Conservation (phyloP, 2,329 filamentous ascomycete genomes). For the Pseudogymnoascus verrucosus region DNA sequence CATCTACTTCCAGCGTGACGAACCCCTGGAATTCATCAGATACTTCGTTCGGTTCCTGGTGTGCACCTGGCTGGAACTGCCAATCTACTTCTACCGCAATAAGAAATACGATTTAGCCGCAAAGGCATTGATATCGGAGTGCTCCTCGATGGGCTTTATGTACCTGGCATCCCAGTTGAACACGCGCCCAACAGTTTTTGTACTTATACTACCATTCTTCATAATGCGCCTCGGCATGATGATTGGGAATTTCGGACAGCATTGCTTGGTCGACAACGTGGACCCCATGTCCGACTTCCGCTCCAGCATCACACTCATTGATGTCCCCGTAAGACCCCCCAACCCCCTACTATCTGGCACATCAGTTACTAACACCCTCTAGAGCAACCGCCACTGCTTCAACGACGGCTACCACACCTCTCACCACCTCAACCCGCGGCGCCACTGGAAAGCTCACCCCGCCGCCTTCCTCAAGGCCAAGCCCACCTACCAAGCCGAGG, state of each 20-base stretch:
- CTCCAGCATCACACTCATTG: constrained; percentile 71
- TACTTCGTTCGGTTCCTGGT: constrained; percentile 70
- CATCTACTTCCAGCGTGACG: constrained; percentile 67
- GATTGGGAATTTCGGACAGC: constrained; percentile 80
- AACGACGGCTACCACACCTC: constrained; percentile 79
- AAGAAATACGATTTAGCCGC: constrained; percentile 46
- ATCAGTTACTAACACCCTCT: constrained; percentile 16
- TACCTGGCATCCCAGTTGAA: constrained; percentile 44
- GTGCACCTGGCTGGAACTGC: constrained; percentile 66
- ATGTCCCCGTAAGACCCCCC: constrained; percentile 57
- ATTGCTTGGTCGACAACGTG: constrained; percentile 68
- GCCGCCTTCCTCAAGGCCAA: constrained; percentile 64
- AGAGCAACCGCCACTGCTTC: constrained; percentile 77
- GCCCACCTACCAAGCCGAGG: constrained; percentile 54
- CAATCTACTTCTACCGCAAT: constrained; percentile 62
- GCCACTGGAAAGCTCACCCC: constrained; percentile 77
- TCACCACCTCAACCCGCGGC: constrained; percentile 68
- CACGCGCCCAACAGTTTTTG: constrained; percentile 45
- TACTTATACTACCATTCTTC: constrained; percentile 57
- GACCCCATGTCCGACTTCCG: constrained; percentile 72
- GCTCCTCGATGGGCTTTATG: constrained; percentile 49
- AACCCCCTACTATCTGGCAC: neutral
- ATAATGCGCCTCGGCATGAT: constrained; percentile 64
- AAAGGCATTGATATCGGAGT: constrained; percentile 54
- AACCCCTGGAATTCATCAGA: constrained; percentile 54